Conservation (phyloP, 495 filamentous ascomycete species). For the Lasiosphaeris hirsuta region DNA sequence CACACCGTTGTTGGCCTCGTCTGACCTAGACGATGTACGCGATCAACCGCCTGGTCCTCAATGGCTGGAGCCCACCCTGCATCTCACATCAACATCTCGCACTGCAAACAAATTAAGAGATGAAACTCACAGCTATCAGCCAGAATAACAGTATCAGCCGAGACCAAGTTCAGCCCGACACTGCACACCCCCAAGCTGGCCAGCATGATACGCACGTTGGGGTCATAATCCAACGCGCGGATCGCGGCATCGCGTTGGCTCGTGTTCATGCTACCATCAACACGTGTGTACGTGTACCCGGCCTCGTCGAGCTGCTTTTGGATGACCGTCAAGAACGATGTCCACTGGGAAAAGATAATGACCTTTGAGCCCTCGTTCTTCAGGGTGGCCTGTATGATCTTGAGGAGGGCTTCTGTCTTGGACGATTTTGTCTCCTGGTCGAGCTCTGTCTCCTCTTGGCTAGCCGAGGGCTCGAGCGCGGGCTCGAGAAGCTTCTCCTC, state of each 20-base stretch:
- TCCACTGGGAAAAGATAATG: constrained; percentile 93
- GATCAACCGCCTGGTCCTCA: constrained; percentile 90
- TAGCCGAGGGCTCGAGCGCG: constrained; percentile 46
- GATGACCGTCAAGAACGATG: constrained; percentile 78
- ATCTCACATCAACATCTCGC: constrained; percentile 13
- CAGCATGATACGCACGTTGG: constrained; percentile 72
- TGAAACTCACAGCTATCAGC: constrained; percentile 60
- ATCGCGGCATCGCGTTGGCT: constrained; percentile 67
- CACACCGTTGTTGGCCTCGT: constrained; percentile 73
- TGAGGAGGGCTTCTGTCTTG: constrained; percentile 79
- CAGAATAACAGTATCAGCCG: constrained; percentile 83
- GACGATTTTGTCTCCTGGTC: constrained; percentile 67
- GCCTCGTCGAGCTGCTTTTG: constrained; percentile 62
- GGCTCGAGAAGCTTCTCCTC: constrained; percentile 61
- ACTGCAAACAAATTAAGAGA: background rate
- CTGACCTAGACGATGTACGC: constrained; percentile 86
- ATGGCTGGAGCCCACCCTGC: constrained; percentile 87
- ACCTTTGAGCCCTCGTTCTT: constrained; percentile 71
- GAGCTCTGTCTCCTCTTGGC: constrained; percentile 44
- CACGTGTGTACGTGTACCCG: constrained; percentile 64
- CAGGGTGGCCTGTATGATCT: constrained; percentile 70
- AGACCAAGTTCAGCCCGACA: constrained; percentile 85
- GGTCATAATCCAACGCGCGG: constrained; percentile 60
- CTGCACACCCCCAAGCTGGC: constrained; percentile 78
- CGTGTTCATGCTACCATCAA: constrained; percentile 80